Evolutionary conservation across 371 early-diverging fungal species (phyloP).

Genomic region (Umbelopsis sp.): DNA sequence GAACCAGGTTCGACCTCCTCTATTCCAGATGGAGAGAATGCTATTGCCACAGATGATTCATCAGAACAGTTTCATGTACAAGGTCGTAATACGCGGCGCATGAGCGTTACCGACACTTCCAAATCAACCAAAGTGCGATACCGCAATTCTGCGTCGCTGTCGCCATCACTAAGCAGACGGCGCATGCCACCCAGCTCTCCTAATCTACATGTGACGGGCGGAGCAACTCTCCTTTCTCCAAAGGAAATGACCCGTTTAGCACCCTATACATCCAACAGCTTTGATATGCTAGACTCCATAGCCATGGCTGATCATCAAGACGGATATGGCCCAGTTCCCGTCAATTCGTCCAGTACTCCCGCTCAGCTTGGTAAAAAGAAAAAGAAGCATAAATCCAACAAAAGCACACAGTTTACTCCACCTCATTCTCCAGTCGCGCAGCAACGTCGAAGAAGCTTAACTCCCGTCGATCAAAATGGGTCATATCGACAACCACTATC

Average conservation of each 20-base stretch:
- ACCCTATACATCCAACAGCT: slow-evolving; percentile 13
- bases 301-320: not conserved
- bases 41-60: not conserved
- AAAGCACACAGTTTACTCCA: slow-evolving; percentile 2
- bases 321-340: not conserved
- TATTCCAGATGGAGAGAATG: not conserved
- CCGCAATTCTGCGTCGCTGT: slow-evolving; percentile 6
- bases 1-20: not conserved
- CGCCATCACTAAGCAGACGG: slow-evolving; percentile 4
- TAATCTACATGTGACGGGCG: not conserved
- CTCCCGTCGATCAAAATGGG: not conserved
- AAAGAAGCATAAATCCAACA: slow-evolving; percentile 11
- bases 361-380: not conserved
- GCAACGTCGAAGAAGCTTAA: slow-evolving; percentile 8
- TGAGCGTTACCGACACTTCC: not conserved
- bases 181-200: slow-evolving; percentile 1
- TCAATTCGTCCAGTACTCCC: not conserved
- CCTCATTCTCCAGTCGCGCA: not conserved
- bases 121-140: not conserved
- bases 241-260: not conserved
- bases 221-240: not conserved
- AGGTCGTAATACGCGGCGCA: not conserved
- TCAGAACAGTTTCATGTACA: not conserved
- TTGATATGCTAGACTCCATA: not conserved
- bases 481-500: not conserved